Conservation (phyloP, 306 rosid genomes). For the Begonia peltatifolia region DNA sequence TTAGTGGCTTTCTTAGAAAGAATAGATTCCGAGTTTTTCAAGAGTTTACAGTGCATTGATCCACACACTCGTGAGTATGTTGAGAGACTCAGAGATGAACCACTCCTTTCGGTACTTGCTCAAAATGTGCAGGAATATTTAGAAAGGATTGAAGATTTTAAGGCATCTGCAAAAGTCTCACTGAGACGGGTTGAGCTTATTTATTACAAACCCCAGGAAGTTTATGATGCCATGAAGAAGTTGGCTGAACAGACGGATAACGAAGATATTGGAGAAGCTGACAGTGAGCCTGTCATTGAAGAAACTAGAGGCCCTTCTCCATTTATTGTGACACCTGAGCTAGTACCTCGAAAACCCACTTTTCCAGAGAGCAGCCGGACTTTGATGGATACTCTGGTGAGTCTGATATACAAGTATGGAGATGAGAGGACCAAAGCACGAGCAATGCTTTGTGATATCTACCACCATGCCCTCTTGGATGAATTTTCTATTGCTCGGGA, state of each 20-base stretch:
- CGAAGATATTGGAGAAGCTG: constrained; percentile 27
- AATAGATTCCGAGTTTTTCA: constrained; percentile 75
- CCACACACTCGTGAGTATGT: constrained; percentile 97
- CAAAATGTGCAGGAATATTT: constrained; percentile 92
- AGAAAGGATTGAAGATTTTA: constrained; percentile 39
- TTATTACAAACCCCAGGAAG: constrained; percentile 92
- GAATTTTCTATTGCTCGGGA: constrained; percentile 83
- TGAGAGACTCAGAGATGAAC: constrained; percentile 86
- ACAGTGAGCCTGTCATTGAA: constrained; percentile 39
- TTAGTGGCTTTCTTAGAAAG: constrained; percentile 76
- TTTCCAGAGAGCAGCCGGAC: constrained; percentile 73
- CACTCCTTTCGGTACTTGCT: constrained; percentile 76
- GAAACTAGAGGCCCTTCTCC: constrained; percentile 61
- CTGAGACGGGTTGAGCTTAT: constrained; percentile 68
- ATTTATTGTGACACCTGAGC: constrained; percentile 63
- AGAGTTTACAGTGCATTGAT: constrained; percentile 94
- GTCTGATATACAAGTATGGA: constrained; percentile 64
- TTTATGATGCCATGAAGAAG: constrained; percentile 87
- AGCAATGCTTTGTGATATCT: constrained; percentile 97
- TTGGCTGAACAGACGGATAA: constrained; percentile 59
- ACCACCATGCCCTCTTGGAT: constrained; percentile 80
- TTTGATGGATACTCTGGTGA: constrained; percentile 71
- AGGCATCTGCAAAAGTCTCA: constrained; percentile 54
- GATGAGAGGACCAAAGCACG: constrained; percentile 96
- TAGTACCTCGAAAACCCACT: constrained; percentile 74